These are phyloP conservation scores for Paramyrothecium sp. DNA, from an alignment of 2,329 filamentous ascomycete species.

Conservation along the genomic window DNA sequence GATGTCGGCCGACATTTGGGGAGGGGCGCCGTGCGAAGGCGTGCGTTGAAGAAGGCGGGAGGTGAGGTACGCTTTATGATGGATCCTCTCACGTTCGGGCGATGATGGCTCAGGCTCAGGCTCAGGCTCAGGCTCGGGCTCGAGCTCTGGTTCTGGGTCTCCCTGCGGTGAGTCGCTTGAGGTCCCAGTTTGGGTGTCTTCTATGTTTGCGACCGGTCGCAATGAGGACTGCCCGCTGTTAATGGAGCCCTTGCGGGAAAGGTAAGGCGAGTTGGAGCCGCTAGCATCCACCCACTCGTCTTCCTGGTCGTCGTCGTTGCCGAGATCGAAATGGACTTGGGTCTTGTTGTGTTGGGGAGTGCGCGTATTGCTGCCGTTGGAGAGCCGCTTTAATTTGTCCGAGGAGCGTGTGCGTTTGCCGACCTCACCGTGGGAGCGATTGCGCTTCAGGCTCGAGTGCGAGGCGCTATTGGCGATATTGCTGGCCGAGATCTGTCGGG, in stretches of 20 bases:
- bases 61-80: constrained; percentile 66
- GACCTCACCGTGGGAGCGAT: constrained; percentile 58
- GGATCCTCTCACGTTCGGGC: constrained; percentile 39
- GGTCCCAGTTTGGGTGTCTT: constrained; percentile 32
- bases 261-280: constrained; percentile 59
- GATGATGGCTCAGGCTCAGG: constrained; percentile 14
- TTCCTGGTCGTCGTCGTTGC: constrained; percentile 43
- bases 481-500: constrained; percentile 39
- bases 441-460: constrained; percentile 56
- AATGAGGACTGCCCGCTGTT: constrained; percentile 48
- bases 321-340: constrained; percentile 64
- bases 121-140: background rate
- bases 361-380: constrained; percentile 48
- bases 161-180: constrained; percentile 20
- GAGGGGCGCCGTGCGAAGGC: constrained; percentile 59
- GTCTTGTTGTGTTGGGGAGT: constrained; percentile 39
- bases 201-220: constrained; percentile 31
- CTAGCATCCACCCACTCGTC: constrained; percentile 70
- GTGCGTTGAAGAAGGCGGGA: constrained; percentile 65
- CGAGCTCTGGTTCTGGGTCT: background rate
- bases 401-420: constrained; percentile 49
- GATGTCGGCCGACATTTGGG: constrained; percentile 62
- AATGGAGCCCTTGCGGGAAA: constrained; percentile 44
- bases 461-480: constrained; percentile 55
- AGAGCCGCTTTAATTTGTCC: constrained; percentile 51